Conservation (phyloP, 129 eudicot genomes). For the carrot (Daucus carota) region DH1_v3.0 NC_030387.2:4584501-4585000, state of each 20-base stretch:
- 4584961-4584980: too few relatives aligned
- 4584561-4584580: conserved; percentile 77
- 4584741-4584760: conserved; percentile 50
- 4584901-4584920: too few relatives aligned
- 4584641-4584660: conserved; percentile 39
- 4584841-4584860: conserved; percentile 50
- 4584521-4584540: conserved; percentile 35
- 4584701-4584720: conserved; percentile 32
- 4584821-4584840: conserved; percentile 47
- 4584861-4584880: too few relatives aligned
- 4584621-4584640: conserved; percentile 34
- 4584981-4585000: too few relatives aligned
- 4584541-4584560: conserved; percentile 44
- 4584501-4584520: conserved; percentile 49
- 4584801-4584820: too few relatives aligned
- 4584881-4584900: too few relatives aligned
- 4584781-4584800: too few relatives aligned
- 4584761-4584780: conserved; percentile 49
- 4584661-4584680: conserved; percentile 45
- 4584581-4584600: conserved; percentile 39
- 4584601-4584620: conserved; percentile 26
- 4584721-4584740: conserved; percentile 37
- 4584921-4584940: too few relatives aligned
- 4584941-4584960: too few relatives aligned
- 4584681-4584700: conserved; percentile 33